phyloP scores from a whole-genome alignment of 2,329 filamentous ascomycete genomes.

The Apiospora pterosperma region DNA sequence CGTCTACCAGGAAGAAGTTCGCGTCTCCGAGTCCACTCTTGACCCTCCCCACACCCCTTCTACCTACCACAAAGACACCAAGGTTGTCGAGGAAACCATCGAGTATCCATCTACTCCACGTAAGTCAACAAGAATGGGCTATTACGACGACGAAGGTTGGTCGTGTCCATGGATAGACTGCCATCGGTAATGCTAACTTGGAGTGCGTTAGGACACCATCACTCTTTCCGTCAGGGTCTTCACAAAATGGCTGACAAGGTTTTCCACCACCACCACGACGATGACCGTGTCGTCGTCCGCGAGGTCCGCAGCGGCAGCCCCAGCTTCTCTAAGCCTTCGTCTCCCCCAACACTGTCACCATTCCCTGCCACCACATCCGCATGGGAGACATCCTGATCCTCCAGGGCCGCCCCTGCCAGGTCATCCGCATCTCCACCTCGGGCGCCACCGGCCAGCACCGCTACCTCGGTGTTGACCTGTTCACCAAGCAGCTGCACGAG shows the following conservation, averaged over 20 bases:
- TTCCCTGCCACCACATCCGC: slow-evolving; percentile 99
- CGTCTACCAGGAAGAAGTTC: slow-evolving; percentile 41
- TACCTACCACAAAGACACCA: slow-evolving; percentile 36
- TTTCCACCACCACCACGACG: slow-evolving; percentile 46
- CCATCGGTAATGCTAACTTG: not conserved
- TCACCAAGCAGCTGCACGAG: slow-evolving; percentile 99
- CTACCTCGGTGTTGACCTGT: slow-evolving; percentile 98
- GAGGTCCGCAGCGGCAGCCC: slow-evolving; percentile 49
- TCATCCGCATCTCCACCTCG: slow-evolving; percentile 99
- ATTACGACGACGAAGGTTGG: slow-evolving; percentile 63
- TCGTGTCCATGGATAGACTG: slow-evolving; percentile 2
- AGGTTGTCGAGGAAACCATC: not conserved
- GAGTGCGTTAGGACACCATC: slow-evolving; percentile 47
- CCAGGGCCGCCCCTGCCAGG: slow-evolving; percentile 98
- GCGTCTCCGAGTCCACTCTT: slow-evolving; percentile 56
- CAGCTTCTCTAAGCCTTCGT: slow-evolving; percentile 30
- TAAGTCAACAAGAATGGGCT: slow-evolving; percentile 56
- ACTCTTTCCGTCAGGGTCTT: slow-evolving; percentile 54
- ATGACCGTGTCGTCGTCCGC: slow-evolving; percentile 40
- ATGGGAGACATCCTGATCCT: slow-evolving; percentile 98
- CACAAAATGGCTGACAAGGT: slow-evolving; percentile 57
- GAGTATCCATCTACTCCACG: slow-evolving; percentile 38
- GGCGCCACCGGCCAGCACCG: slow-evolving; percentile 98
- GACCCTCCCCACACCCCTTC: slow-evolving; percentile 38
- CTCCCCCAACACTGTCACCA: slow-evolving; percentile 83